A percentile compares a stretch with the other conserved stretches of the same genome.
Conservation (phyloP, 1,284 basidiomycete species). For the Somion occarium region DNA sequence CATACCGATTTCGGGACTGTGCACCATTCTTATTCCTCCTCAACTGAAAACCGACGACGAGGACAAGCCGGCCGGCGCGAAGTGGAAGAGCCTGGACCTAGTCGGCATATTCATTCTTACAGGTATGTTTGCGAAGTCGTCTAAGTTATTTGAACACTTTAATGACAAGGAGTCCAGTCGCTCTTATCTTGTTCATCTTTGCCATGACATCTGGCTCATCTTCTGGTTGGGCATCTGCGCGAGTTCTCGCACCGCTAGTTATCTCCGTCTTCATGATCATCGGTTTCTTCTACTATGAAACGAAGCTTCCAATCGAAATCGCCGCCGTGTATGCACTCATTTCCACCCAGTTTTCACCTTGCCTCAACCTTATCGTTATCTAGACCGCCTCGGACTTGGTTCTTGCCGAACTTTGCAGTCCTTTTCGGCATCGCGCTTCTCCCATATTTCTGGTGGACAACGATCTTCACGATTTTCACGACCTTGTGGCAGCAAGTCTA, state of each 20-base stretch:
- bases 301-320: conserved; percentile 28
- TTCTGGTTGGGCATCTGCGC: conserved; percentile 37
- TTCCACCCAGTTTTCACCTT: neutral
- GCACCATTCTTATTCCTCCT: conserved; percentile 31
- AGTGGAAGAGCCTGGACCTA: conserved; percentile 34
- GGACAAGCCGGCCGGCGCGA: conserved; percentile 16
- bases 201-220: conserved; percentile 42
- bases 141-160: neutral
- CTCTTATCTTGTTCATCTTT: conserved; percentile 41
- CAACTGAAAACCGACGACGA: conserved; percentile 7
- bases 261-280: conserved; percentile 35
- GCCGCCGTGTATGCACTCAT: conserved; percentile 34
- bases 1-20: conserved; percentile 30
- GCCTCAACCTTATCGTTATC: neutral
- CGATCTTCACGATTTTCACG: conserved; percentile 32
- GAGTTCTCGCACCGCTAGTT: conserved; percentile 38
- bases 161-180: conserved; percentile 14
- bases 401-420: conserved; percentile 37
- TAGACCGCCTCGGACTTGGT: conserved; percentile 38
- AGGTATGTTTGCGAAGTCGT: conserved; percentile 18
- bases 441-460: conserved; percentile 41
- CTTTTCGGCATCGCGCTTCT: conserved; percentile 34
- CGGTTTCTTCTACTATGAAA: conserved; percentile 40
- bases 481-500: conserved; percentile 36
- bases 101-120: conserved; percentile 37